A percentile compares a stretch with the other conserved stretches of the same genome.
phyloP scores from a whole-genome alignment of 1,284 basidiomycete genomes.

The Puccinia hordei region DNA sequence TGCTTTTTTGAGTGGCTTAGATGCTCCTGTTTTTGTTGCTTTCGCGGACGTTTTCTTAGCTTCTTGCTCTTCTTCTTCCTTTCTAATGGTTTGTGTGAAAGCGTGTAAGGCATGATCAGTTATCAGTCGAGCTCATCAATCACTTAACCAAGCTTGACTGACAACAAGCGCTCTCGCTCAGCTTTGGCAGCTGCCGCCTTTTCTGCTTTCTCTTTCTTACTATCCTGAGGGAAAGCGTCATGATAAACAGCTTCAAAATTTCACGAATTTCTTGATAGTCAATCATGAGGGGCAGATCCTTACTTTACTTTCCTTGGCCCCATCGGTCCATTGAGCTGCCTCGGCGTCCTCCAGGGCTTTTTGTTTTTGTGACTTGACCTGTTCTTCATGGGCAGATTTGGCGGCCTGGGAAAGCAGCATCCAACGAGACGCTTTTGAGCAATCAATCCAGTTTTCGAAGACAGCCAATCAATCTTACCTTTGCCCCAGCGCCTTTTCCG shows the following conservation, averaged over 20 bases:
- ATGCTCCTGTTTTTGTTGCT: not conserved
- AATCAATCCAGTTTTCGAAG: not conserved
- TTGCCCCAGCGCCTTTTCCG: slow-evolving; percentile 48
- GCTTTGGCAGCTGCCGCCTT: slow-evolving; percentile 48
- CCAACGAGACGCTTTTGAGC: not conserved
- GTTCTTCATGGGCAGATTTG: slow-evolving; percentile 49
- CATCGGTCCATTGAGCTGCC: slow-evolving; percentile 49
- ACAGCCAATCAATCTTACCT: slow-evolving; percentile 14
- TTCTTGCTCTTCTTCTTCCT: slow-evolving; percentile 48
- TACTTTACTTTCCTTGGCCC: slow-evolving; percentile 44
- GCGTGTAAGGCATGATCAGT: not conserved
- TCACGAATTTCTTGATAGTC: too few relatives aligned
- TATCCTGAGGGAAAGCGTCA: slow-evolving; percentile 11
- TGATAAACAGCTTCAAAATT: not conserved
- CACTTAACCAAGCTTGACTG: slow-evolving; percentile 7
- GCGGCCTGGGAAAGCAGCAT: slow-evolving; percentile 33
- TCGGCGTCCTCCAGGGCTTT: slow-evolving; percentile 24
- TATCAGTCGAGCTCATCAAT: not conserved
- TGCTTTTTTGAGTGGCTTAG: slow-evolving; percentile 35
- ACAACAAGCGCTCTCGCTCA: slow-evolving; percentile 49
- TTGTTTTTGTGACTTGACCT: slow-evolving; percentile 30
- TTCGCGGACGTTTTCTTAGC: slow-evolving; percentile 16
- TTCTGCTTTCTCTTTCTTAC: slow-evolving; percentile 47
- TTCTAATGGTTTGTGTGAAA: not conserved
- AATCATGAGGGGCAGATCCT: not conserved